phyloP scores from a whole-genome alignment of 108 stramenopile species.

The Nitzschia putrida region DNA sequence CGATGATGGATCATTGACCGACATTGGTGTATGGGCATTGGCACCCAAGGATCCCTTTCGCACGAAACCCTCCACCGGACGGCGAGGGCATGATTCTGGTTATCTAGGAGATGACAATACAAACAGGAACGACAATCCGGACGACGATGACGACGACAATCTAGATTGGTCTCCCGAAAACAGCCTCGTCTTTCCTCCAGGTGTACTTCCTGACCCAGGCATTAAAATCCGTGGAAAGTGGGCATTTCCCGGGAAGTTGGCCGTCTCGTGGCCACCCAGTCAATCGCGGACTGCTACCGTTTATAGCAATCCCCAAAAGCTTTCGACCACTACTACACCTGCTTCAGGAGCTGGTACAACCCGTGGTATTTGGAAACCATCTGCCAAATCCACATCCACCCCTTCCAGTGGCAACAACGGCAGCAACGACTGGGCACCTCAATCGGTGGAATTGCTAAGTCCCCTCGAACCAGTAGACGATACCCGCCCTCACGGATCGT shows the following conservation, averaged over 20 bases:
- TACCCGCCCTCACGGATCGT: slow-evolving; percentile 3
- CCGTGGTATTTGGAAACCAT: slow-evolving; percentile 14
- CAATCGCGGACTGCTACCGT: neutral
- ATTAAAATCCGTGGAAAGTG: slow-evolving; percentile 10
- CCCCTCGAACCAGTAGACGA: slow-evolving; percentile 1
- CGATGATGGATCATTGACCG: neutral
- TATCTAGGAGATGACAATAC: too few relatives aligned
- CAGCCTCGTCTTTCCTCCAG: slow-evolving; percentile 11
- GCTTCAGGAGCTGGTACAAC: neutral
- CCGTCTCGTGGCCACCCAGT: slow-evolving; percentile 13
- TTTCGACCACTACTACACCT: neutral
- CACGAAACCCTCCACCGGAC: too few relatives aligned
- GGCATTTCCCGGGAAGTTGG: neutral
- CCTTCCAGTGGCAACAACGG: neutral
- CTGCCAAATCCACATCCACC: too few relatives aligned
- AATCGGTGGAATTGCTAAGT: neutral
- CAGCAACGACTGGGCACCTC: slow-evolving; percentile 6
- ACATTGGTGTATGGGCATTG: neutral
- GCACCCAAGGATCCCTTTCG: neutral
- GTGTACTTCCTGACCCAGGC: slow-evolving; percentile 6
- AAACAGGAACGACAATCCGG: neutral
- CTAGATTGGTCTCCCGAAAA: slow-evolving; percentile 10
- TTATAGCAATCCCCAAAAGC: too few relatives aligned
- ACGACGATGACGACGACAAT: neutral
- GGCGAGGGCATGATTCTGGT: too few relatives aligned